Evolutionary conservation across 2,329 filamentous ascomycete genomes (phyloP).

Genomic region (Cercospora zeina): DNA sequence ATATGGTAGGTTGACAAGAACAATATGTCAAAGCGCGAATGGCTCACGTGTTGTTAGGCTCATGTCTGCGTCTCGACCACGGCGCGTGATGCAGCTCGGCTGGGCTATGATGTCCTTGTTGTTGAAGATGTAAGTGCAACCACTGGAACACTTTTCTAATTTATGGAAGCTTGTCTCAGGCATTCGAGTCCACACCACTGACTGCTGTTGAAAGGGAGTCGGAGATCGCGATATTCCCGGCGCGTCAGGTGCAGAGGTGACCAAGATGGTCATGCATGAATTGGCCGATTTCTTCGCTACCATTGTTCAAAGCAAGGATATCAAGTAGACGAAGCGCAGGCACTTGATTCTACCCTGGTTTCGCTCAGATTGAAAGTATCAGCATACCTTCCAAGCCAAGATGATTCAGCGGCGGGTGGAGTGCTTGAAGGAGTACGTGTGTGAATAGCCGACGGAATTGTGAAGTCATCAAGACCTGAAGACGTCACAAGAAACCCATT

Average conservation of each 20-base stretch:
- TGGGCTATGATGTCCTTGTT: slow-evolving; percentile 64
- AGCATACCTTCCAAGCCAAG: not conserved
- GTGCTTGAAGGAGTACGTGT: not conserved
- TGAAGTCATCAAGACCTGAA: too few species aligned
- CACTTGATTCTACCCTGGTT: not conserved
- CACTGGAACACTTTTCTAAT: too few species aligned
- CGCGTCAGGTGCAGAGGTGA: slow-evolving; percentile 56
- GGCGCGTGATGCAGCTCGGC: slow-evolving; percentile 60
- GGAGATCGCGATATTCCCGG: slow-evolving; percentile 68
- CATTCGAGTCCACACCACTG: too few species aligned
- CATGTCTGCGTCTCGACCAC: slow-evolving; percentile 67
- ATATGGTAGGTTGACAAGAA: slow-evolving; percentile 49
- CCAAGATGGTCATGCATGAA: slow-evolving; percentile 57
- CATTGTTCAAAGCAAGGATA: slow-evolving; percentile 55
- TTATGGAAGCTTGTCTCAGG: too few species aligned
- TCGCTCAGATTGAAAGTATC: not conserved
- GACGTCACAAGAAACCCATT: too few species aligned
- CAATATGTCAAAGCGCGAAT: not conserved
- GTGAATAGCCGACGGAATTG: too few species aligned
- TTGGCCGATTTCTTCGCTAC: slow-evolving; percentile 65
- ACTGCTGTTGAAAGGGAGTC: slow-evolving; percentile 45
- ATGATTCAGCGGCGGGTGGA: not conserved
- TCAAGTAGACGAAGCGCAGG: slow-evolving; percentile 40
- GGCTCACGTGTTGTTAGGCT: slow-evolving; percentile 46
- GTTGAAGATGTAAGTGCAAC: slow-evolving; percentile 50